Evolutionary conservation across 1,284 basidiomycete species (phyloP).

Genomic region (Mycosarcoma maydis): DNA sequence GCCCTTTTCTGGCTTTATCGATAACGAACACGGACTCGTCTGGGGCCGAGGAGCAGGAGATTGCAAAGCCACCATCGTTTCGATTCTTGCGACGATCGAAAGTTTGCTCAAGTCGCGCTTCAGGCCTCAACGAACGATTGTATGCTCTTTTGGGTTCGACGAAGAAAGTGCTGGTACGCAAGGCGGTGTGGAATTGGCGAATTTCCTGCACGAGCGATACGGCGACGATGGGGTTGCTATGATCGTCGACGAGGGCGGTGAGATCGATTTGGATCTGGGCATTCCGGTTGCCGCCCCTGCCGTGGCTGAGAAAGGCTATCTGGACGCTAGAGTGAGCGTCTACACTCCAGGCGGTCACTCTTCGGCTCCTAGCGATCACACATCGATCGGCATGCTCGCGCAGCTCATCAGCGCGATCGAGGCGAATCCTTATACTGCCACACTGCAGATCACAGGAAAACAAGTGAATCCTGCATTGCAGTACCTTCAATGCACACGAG

Average conservation of each 20-base stretch:
- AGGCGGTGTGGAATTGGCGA: constrained; percentile 57
- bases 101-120: constrained; percentile 68
- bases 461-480: constrained; percentile 68
- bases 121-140: constrained; percentile 69
- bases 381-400: constrained; percentile 75
- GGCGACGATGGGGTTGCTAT: constrained; percentile 51
- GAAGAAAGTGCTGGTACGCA: constrained; percentile 71
- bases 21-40: constrained; percentile 69
- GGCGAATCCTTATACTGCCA: constrained; percentile 69
- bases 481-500: constrained; percentile 70
- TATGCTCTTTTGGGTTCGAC: constrained; percentile 76
- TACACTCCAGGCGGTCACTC: constrained; percentile 75
- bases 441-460: constrained; percentile 55
- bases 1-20: constrained; percentile 70
- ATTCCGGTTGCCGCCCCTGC: constrained; percentile 68
- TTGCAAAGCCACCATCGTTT: constrained; percentile 69
- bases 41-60: constrained; percentile 69
- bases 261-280: constrained; percentile 40
- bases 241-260: constrained; percentile 61
- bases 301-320: constrained; percentile 76
- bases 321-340: constrained; percentile 61
- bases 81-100: constrained; percentile 70
- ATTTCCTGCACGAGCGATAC: constrained; percentile 44
- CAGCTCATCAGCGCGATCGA: constrained; percentile 73
- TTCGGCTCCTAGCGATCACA: constrained; percentile 72